Evolutionary conservation across 225 moss, liverwort and hornwort species (phyloP), one percentile per base, ranked within the genome.

Genomic region (Polytrichum formosum): DNA sequence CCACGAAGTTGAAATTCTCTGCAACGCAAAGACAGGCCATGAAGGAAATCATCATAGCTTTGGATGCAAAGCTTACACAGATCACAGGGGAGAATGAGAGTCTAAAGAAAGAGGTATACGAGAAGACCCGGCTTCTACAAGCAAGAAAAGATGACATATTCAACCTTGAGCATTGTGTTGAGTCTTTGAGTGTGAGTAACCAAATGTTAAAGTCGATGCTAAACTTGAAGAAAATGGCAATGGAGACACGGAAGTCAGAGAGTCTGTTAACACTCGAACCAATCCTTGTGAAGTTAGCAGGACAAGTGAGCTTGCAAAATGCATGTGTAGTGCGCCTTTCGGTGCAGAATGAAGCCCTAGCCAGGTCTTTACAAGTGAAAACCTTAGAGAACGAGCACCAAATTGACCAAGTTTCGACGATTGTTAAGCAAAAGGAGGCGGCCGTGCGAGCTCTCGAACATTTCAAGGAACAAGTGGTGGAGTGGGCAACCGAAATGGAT

Each of bases 311-410:
- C 53, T 67, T 77, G 17, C 88, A 88, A 61, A 88, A 88, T 59
- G 77, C 79, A 7, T 88, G 88, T 30, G 84, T 88, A 13, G 82
- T 84, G 67, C 84, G 88, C 55, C 88, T 88, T 28, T 88, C 88
- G 0, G 46, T 59, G 69, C 88, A 88, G 55, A 88, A 88, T 71
- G 88, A 88, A 73, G 56, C 58, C 30, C 82, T 88, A 8, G 82
- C 82, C 61, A 74, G 77, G 26, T 74, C 82, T 58, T 68, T 84
- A n/a, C 75, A 80, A 65, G 69, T 70, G 33, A 77, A 64, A 54
- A 82, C 66, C 3, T 66, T 63, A 54, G 84, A 88, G 68, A 69
- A 56, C 46, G 84, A 84, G 63, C 67, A 56, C 64, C 82, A 77
- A 5, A 71, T 65, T 37, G 60, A 63, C 18, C 75, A 78, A 55